Base-by-base conservation (phyloP, 768 basidiomycete species). In the Neoboletus subvelutipes region DNA sequence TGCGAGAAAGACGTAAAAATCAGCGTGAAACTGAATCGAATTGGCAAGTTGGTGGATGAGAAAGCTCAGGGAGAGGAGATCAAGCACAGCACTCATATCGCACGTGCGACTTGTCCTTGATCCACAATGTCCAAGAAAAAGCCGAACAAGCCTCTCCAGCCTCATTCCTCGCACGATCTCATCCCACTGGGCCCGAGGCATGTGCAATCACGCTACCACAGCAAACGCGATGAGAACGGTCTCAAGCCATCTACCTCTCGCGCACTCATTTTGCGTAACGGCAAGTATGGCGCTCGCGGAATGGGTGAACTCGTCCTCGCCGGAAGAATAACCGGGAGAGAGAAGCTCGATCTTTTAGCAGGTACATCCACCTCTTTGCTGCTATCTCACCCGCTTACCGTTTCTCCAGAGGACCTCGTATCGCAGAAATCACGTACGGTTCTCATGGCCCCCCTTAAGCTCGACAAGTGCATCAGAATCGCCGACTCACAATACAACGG, bases 331-430 rank as follows among this genome's bases (percentile, higher is more conserved):
- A 84, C 80, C 48, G 91, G 91, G 1, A 80, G 87, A 64, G 90
- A 92, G 71, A 92, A 92, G 65, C 77, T 93, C 31, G 88, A 90
- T 68, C 78, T 92, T 26, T 74, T 92, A 31, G 88, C 88, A 62
- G 89, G 91, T 88, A 66, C 56, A 75, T 34, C 26, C 39, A 36
- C 34, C 26, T 39, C 42, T 20, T 53, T 26, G 0, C 49, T 15
- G 45, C 47, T 7, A 2, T 18, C 15, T 8, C 39, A 7, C 9
- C 36, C 4, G 12, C 41, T 54, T 51, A 61, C 48, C 57, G 7
- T 18, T 40, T 55, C 42, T 55, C 36, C 57, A 91, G 88, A 88
- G 83, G 87, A 90, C 67, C 79, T 89, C 47, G 73, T 85, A 45
- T 57, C 41, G 6, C 76, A 80, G 63, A 77, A 76, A 66, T 78